phyloP scores from a whole-genome alignment of 306 rosid genomes.

The Pterocarpus santalinus region DNA sequence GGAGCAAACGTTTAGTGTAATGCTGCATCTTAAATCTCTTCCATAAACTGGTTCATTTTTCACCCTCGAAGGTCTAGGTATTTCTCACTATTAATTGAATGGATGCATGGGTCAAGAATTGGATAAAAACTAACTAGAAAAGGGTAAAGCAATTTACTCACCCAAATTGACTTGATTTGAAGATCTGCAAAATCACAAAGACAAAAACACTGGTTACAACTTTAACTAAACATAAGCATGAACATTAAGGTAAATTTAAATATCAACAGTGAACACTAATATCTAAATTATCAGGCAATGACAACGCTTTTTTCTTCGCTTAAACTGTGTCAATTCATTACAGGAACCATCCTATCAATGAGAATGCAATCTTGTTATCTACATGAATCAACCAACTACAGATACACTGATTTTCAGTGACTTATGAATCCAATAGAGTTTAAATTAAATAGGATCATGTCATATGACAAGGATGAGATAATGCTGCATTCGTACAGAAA shows the following conservation, averaged over 20 bases:
- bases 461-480: neutral
- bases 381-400: neutral
- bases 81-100: constrained; percentile 10
- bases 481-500: neutral
- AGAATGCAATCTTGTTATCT: constrained; percentile 20
- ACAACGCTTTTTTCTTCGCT: neutral
- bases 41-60: neutral
- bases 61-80: neutral
- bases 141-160: constrained; percentile 54
- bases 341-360: neutral
- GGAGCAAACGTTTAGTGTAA: neutral
- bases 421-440: neutral
- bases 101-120: constrained; percentile 18
- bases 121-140: constrained; percentile 2
- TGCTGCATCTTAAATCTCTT: constrained; percentile 13
- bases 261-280: neutral
- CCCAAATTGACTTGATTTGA: constrained; percentile 68
- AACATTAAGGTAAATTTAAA: constrained; percentile 1
- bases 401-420: neutral
- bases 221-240: neutral
- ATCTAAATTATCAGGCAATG: too few relatives aligned
- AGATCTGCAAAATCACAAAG: constrained; percentile 65
- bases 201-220: constrained; percentile 36
- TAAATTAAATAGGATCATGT: neutral
- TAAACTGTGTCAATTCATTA: constrained; percentile 21